A percentile compares a stretch with the other conserved stretches of the same genome.
These are phyloP conservation scores for Phytophthora citricola DNA, from an alignment of 352 stramenopile genomes.

Conservation along the genomic window DNA sequence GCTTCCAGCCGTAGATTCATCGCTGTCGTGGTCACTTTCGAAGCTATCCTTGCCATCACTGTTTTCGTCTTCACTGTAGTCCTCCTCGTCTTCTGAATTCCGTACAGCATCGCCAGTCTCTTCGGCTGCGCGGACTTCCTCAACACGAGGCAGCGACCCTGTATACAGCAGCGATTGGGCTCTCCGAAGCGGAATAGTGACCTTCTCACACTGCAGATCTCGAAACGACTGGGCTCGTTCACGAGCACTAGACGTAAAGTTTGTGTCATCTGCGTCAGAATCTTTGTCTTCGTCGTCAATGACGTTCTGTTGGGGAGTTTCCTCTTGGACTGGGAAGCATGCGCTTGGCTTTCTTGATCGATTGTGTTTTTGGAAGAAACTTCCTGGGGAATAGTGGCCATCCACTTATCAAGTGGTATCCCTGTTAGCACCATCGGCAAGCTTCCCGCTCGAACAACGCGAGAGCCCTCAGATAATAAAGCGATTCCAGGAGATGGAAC, in stretches of 20 bases:
- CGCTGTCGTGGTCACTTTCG: constrained; percentile 18
- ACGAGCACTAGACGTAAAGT: background rate
- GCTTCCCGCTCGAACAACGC: constrained; percentile 29
- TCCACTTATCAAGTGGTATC: constrained; percentile 14
- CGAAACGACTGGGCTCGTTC: constrained; percentile 36
- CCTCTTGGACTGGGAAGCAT: constrained; percentile 23
- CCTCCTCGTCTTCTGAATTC: constrained; percentile 15
- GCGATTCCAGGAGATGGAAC: constrained; percentile 9
- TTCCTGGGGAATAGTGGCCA: constrained; percentile 22
- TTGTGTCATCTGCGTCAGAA: background rate
- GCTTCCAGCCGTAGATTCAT: background rate
- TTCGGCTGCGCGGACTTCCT: constrained; percentile 27
- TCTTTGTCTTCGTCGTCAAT: constrained; percentile 24
- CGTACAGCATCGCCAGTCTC: background rate
- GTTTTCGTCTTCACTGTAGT: constrained; percentile 13
- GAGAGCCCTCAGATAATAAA: constrained; percentile 2
- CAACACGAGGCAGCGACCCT: constrained; percentile 40
- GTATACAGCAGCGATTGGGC: constrained; percentile 40
- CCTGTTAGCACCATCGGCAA: constrained; percentile 26
- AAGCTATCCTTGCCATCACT: constrained; percentile 13
- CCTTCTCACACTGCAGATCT: constrained; percentile 12
- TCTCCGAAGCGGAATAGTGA: constrained; percentile 26
- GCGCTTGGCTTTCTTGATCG: constrained; percentile 10
- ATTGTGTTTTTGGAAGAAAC: constrained; percentile 18
- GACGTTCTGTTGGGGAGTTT: constrained; percentile 2